These are phyloP conservation scores for Cerrena zonata DNA, from an alignment of 1,284 basidiomycete species.

Conservation along the genomic window DNA sequence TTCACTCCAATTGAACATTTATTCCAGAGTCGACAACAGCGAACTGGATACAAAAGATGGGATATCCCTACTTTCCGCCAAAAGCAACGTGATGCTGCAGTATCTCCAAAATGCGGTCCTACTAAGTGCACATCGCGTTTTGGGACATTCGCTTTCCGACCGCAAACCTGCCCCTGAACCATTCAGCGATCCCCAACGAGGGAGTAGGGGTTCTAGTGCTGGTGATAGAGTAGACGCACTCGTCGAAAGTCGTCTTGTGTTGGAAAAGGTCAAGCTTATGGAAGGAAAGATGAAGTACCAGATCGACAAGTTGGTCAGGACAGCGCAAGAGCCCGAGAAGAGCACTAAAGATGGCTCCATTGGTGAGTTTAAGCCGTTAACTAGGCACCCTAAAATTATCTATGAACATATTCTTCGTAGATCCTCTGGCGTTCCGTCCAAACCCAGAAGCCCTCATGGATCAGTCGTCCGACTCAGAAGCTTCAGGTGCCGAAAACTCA, in stretches of 20 bases:
- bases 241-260: slow-evolving; percentile 65
- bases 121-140: slow-evolving; percentile 61
- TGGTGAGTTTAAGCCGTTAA: slow-evolving; percentile 39
- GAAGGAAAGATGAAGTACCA: slow-evolving; percentile 90
- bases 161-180: slow-evolving; percentile 44
- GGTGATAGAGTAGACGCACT: slow-evolving; percentile 70
- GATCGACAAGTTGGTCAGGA: slow-evolving; percentile 84
- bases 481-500: slow-evolving; percentile 28
- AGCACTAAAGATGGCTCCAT: slow-evolving; percentile 46
- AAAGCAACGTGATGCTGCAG: slow-evolving; percentile 80
- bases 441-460: slow-evolving; percentile 69
- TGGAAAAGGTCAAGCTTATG: slow-evolving; percentile 77
- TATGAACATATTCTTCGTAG: too few species aligned
- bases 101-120: slow-evolving; percentile 86
- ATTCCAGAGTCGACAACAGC: slow-evolving; percentile 27
- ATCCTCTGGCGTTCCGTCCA: slow-evolving; percentile 85
- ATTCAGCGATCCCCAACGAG: slow-evolving; percentile 52
- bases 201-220: slow-evolving; percentile 44
- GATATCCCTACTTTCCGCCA: slow-evolving; percentile 85
- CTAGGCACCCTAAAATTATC: slow-evolving; percentile 1
- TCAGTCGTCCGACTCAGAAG: slow-evolving; percentile 33
- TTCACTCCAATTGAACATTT: slow-evolving; percentile 3
- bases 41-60: slow-evolving; percentile 70
- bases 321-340: slow-evolving; percentile 57
- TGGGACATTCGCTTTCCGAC: slow-evolving; percentile 54